Evolutionary conservation across 2,329 filamentous ascomycete genomes (phyloP), one percentile per base, ranked within the genome.

Genomic region (Chrysoporthe deuterocubensis): DNA sequence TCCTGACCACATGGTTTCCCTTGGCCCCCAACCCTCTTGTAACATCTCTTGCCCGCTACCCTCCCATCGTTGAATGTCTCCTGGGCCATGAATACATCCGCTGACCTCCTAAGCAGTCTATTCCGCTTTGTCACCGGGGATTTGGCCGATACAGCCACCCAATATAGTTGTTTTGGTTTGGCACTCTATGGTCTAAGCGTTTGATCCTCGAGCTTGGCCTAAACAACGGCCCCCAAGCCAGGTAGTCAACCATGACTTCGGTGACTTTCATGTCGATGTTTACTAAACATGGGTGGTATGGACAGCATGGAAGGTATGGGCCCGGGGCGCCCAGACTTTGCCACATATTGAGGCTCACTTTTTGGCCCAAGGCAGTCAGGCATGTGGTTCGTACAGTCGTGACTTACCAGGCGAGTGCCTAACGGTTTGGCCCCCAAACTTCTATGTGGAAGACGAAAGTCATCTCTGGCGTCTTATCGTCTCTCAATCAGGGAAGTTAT

Each of bases 1-100:
- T 70, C 63, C 68, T 68, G 40, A 58, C 63, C 64, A 50, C 43
- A 13, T 60, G 59, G 46, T 63, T 65, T 58, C 43, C 57, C 52
- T 62, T 64, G 63, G 68, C 66, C 68, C 66, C 68, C 68, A 62
- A 59, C 4, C 13, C 43, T 61, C 9, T 48, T 37, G 16, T 21
- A 34, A 16, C 43, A 14, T 61, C 59, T 34, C 21, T 37, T 59
- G 26, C 34, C 34, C 44, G 43, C 50, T 50, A 9, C 9, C 37
- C 9, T 9, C 37, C 37, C 5, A n/a, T 34, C 50, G 16, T 34
- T 40, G 32, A n/a, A 21, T 46, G 26, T 26, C 16, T 13, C 9
- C n/a, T 54, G 4, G 26, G 21, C 50, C 4, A 32, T 54, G 50
- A 14, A n/a, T 32, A 11, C 3, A 63, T 69, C 64, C 32, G 52